Percentiles rank a stretch among this genome's conserved stretches.
Evolutionary conservation across 768 basidiomycete genomes (phyloP).

Genomic region (Paxillus involutus): DNA sequence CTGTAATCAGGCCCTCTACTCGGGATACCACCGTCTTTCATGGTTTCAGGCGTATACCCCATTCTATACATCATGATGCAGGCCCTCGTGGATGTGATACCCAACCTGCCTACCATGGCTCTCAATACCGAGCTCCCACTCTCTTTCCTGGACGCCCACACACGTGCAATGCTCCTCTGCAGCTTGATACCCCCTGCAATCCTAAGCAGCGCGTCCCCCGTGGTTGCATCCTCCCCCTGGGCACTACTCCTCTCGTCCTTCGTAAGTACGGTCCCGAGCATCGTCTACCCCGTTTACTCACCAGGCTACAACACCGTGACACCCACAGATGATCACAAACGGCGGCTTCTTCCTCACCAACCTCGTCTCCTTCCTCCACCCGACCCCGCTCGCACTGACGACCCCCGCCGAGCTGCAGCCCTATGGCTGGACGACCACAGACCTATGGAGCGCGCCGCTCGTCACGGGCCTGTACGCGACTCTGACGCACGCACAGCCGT

Average conservation of each 20-base stretch:
- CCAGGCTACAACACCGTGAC: neutral
- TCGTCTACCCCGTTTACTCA: neutral
- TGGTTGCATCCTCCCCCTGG: slow-evolving; percentile 69
- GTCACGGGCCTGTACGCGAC: slow-evolving; percentile 77
- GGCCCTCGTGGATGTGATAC: slow-evolving; percentile 60
- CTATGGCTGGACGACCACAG: slow-evolving; percentile 83
- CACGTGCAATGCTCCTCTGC: slow-evolving; percentile 77
- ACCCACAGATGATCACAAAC: slow-evolving; percentile 63
- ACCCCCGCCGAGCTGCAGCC: slow-evolving; percentile 81
- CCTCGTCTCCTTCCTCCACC: slow-evolving; percentile 73
- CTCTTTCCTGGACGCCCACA: slow-evolving; percentile 73
- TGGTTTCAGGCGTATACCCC: slow-evolving; percentile 68
- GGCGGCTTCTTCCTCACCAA: slow-evolving; percentile 80
- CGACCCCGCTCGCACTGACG: slow-evolving; percentile 62
- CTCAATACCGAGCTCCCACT: slow-evolving; percentile 68
- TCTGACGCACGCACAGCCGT: slow-evolving; percentile 85
- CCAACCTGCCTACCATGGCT: slow-evolving; percentile 44
- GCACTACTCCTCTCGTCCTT: slow-evolving; percentile 72
- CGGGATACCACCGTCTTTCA: slow-evolving; percentile 72
- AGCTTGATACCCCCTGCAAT: slow-evolving; percentile 74
- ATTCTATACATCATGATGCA: slow-evolving; percentile 61
- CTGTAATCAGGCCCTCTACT: slow-evolving; percentile 54
- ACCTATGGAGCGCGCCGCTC: slow-evolving; percentile 83
- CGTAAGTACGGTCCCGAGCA: slow-evolving; percentile 38
- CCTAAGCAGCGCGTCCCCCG: slow-evolving; percentile 45